Conservation (phyloP, 2,329 filamentous ascomycete genomes). For the Nemania sp. region DNA sequence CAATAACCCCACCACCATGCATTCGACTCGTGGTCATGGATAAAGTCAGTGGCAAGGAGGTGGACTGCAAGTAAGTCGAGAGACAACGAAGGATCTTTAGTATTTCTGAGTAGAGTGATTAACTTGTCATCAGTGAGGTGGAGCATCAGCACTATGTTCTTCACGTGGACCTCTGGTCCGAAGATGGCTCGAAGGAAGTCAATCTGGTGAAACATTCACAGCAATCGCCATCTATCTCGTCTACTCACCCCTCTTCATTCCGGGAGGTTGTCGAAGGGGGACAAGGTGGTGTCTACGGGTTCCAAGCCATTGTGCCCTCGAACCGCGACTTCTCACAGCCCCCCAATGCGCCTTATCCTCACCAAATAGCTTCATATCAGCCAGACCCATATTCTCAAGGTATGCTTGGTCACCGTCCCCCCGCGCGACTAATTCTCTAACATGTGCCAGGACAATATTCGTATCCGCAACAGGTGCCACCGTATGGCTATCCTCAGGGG, state of each 20-base stretch:
- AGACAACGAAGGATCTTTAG: not conserved
- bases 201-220: constrained; percentile 68
- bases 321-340: constrained; percentile 37
- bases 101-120: constrained; percentile 11
- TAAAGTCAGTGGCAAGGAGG: constrained; percentile 73
- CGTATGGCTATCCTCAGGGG: constrained; percentile 38
- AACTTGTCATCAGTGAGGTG: constrained; percentile 32
- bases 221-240: constrained; percentile 76
- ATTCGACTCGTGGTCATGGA: constrained; percentile 83
- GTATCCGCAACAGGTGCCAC: constrained; percentile 37
- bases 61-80: constrained; percentile 75
- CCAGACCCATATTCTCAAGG: constrained; percentile 39
- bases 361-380: constrained; percentile 37
- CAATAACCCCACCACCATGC: constrained; percentile 94
- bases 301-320: constrained; percentile 39
- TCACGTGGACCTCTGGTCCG: constrained; percentile 71
- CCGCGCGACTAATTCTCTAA: constrained; percentile 8
- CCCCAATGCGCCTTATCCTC: constrained; percentile 33
- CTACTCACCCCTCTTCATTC: constrained; percentile 79
- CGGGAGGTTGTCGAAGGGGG: constrained; percentile 40
- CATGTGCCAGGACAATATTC: constrained; percentile 31
- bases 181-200: constrained; percentile 66
- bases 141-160: constrained; percentile 42
- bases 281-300: constrained; percentile 35
- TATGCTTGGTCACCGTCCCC: constrained; percentile 13